A percentile compares a stretch with the other conserved stretches of the same genome.
Conservation (phyloP, 345 rosid genomes). For the Eucalyptus regnans region DNA sequence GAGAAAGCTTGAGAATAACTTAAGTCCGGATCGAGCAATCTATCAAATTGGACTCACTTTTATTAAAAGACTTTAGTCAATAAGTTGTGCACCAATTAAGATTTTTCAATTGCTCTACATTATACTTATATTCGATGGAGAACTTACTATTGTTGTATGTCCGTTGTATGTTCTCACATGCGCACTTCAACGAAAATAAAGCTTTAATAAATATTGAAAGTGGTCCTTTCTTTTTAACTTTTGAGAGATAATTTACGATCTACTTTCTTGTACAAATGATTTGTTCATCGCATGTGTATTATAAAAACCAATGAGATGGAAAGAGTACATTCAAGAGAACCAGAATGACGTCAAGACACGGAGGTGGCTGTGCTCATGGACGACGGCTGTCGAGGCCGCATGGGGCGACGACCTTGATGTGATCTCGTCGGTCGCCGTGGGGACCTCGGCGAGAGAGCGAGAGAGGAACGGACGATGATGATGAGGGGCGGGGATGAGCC, state of each 20-base stretch:
- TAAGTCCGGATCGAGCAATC: accelerated
- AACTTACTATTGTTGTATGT: too few species aligned
- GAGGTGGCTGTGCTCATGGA: accelerated
- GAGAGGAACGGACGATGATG: background rate
- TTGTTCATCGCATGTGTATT: background rate
- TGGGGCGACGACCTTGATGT: background rate
- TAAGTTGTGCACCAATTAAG: background rate
- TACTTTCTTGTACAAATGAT: background rate
- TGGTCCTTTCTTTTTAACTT: background rate
- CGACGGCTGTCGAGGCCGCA: background rate
- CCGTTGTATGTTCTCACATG: background rate
- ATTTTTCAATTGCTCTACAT: too few species aligned
- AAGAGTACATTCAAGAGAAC: background rate
- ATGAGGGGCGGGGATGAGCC: background rate
- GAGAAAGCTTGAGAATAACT: too few species aligned
- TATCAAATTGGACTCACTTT: accelerated
- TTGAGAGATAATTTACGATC: background rate
- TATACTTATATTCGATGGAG: accelerated
- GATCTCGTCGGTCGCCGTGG: background rate
- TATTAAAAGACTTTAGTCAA: accelerated
- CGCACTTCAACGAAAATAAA: background rate
- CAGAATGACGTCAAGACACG: background rate
- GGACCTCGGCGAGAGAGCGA: background rate
- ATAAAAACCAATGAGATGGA: background rate
- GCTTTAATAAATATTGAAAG: background rate